Conservation (phyloP, 73 alveolate species). For the Paramecium tetraurelia region DNA sequence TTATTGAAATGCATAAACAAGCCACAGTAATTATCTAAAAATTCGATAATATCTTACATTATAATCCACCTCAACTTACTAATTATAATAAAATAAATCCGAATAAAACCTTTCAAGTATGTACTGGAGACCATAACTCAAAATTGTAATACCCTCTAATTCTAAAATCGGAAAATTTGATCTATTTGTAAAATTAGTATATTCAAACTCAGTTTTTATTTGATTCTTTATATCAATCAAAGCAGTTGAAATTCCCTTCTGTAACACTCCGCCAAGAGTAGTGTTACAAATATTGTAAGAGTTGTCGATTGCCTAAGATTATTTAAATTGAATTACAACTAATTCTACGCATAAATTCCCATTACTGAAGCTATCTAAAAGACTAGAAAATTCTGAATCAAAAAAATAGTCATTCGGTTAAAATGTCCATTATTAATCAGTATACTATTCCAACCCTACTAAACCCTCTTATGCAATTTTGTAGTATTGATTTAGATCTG, state of each 20-base stretch:
- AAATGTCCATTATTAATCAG: background rate
- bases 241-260: background rate
- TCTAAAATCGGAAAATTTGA: background rate
- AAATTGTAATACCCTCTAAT: background rate
- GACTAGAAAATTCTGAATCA: background rate
- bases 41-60: background rate
- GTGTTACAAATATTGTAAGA: background rate
- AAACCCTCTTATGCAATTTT: background rate
- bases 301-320: background rate
- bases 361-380: background rate
- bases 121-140: background rate
- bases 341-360: background rate
- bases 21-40: background rate
- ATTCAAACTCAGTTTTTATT: background rate
- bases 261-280: background rate
- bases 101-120: background rate
- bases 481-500: background rate
- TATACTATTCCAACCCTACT: background rate
- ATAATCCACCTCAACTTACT: background rate
- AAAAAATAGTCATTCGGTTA: background rate
- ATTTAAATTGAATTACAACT: background rate
- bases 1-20: background rate
- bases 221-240: background rate
- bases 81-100: background rate
- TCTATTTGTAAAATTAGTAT: background rate